phyloP scores from a whole-genome alignment of 805 yeast species.

The Candida maesae region DNA sequence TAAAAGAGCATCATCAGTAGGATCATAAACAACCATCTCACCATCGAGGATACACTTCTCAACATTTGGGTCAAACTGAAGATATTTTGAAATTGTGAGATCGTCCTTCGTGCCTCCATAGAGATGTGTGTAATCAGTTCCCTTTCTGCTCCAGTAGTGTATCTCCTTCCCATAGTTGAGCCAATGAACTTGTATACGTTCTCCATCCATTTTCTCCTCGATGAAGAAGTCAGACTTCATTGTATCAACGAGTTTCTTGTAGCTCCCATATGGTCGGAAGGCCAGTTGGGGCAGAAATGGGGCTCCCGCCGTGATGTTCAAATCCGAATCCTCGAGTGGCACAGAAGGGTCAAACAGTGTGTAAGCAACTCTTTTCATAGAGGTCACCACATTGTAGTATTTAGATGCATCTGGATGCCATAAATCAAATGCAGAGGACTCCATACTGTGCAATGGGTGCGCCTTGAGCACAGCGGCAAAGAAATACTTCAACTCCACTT shows the following conservation, averaged over 20 bases:
- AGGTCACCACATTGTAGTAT: constrained; percentile 61
- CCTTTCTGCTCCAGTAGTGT: constrained; percentile 52
- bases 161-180: constrained; percentile 35
- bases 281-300: constrained; percentile 78
- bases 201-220: constrained; percentile 95
- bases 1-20: constrained; percentile 46
- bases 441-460: constrained; percentile 53
- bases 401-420: constrained; percentile 82
- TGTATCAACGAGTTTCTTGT: constrained; percentile 45
- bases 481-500: constrained; percentile 64
- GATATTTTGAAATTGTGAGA: constrained; percentile 54
- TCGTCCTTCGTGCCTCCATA: constrained; percentile 53
- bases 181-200: constrained; percentile 77
- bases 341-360: constrained; percentile 47
- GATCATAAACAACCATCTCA: constrained; percentile 89
- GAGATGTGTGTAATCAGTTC: constrained; percentile 65
- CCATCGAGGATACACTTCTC: constrained; percentile 63
- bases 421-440: constrained; percentile 47
- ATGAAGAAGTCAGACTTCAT: constrained; percentile 53
- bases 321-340: constrained; percentile 39
- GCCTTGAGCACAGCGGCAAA: constrained; percentile 61
- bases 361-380: constrained; percentile 56
- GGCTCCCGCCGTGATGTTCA: constrained; percentile 31
- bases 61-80: constrained; percentile 31
- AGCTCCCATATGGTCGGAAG: constrained; percentile 44